phyloP scores from a whole-genome alignment of 768 basidiomycete genomes.

The Tricholoma sp. region DNA sequence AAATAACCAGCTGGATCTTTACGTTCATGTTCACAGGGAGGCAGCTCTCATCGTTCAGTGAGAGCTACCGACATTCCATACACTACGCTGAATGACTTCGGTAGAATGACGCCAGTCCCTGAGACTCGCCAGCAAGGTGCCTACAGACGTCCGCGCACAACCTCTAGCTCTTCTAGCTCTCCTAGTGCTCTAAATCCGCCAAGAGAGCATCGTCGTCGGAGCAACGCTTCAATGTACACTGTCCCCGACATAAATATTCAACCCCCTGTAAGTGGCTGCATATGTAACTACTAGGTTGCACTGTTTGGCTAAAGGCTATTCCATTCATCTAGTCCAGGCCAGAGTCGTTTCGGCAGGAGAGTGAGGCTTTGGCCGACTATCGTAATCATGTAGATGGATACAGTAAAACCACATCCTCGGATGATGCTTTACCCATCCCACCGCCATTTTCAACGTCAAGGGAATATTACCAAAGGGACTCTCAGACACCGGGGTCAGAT shows the following conservation, averaged over 20 bases:
- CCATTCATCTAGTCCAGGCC: conserved; percentile 8
- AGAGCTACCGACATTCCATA: conserved; percentile 6
- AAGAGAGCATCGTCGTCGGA: conserved; percentile 9
- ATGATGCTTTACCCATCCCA: conserved; percentile 4
- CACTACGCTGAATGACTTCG: conserved; percentile 7
- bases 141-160: conserved; percentile 17
- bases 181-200: conserved; percentile 8
- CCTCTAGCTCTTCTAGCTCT: conserved; percentile 23
- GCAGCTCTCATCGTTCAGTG: conserved; percentile 13
- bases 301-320: background rate
- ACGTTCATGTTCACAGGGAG: conserved; percentile 4
- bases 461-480: conserved; percentile 2
- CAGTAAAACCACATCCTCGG: background rate
- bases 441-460: conserved; percentile 9
- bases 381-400: background rate
- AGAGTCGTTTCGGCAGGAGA: background rate
- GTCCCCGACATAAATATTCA: conserved; percentile 29
- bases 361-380: background rate
- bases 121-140: conserved; percentile 8
- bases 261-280: conserved; percentile 28
- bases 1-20: background rate
- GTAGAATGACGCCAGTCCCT: background rate
- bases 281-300: background rate
- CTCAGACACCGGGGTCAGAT: conserved; percentile 3
- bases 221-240: conserved; percentile 18